Percentiles rank a stretch among this genome's conserved stretches.
These are phyloP conservation scores for Globisporangium takayamanum DNA, from an alignment of 352 stramenopile genomes.

Conservation along the genomic window DNA sequence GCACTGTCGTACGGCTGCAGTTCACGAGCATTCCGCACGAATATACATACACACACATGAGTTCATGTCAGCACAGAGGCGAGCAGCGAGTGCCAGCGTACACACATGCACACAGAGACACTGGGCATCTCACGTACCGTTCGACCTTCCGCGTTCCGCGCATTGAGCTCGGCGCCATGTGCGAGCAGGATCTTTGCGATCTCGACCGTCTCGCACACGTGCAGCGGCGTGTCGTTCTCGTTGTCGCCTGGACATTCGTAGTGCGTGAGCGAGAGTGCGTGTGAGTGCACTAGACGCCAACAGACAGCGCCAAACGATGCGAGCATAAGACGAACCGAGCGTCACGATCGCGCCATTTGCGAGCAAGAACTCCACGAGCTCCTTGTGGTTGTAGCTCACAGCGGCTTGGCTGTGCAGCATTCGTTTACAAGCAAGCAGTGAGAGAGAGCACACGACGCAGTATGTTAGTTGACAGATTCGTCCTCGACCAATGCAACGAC, in stretches of 20 bases:
- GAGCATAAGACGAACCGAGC: constrained; percentile 21
- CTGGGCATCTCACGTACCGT: constrained; percentile 18
- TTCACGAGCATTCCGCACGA: neutral
- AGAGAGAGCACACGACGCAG: neutral
- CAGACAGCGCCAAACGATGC: neutral
- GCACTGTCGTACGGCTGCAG: constrained; percentile 47
- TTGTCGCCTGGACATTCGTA: constrained; percentile 33
- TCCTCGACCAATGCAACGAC: neutral
- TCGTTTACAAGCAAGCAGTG: neutral
- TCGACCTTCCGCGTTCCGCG: constrained; percentile 48
- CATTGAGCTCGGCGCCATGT: constrained; percentile 51
- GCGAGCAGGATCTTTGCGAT: constrained; percentile 49
- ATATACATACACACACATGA: constrained; percentile 1
- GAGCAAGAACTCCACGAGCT: constrained; percentile 46
- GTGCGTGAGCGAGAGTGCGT: too few relatives aligned
- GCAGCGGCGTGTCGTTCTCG: constrained; percentile 59
- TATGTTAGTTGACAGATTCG: neutral
- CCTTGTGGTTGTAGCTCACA: constrained; percentile 63
- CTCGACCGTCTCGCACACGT: constrained; percentile 54
- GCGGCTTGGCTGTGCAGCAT: constrained; percentile 39
- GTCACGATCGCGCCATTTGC: constrained; percentile 31
- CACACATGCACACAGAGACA: neutral
- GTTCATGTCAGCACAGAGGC: neutral
- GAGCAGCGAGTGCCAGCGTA: constrained; percentile 8
- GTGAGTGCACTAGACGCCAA: neutral